phyloP scores from a whole-genome alignment of 257 asterid genomes.

The Thymus quinquecostatus region DNA sequence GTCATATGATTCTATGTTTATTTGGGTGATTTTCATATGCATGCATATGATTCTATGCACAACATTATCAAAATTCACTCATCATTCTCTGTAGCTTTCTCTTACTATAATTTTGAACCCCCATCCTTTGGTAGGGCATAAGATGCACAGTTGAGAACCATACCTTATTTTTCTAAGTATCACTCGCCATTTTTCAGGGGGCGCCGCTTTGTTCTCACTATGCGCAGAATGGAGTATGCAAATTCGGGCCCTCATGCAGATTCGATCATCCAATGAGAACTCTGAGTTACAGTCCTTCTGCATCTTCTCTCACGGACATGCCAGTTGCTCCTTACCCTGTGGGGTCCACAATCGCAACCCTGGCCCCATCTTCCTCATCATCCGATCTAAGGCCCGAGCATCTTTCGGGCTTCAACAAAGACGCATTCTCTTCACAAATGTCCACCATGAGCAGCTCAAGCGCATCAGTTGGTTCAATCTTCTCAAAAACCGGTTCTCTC shows the following conservation, averaged over 20 bases:
- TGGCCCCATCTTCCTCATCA: constrained; percentile 74
- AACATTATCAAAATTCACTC: neutral
- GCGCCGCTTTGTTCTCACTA: constrained; percentile 81
- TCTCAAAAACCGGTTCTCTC: constrained; percentile 47
- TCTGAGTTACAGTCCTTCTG: constrained; percentile 80
- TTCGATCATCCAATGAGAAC: constrained; percentile 85
- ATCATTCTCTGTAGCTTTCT: neutral
- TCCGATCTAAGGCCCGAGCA: constrained; percentile 55
- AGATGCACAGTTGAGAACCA: neutral
- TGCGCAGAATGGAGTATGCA: constrained; percentile 83
- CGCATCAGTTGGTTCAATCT: constrained; percentile 51
- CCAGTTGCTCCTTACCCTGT: constrained; percentile 91
- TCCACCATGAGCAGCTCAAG: constrained; percentile 49
- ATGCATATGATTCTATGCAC: neutral
- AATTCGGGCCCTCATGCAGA: constrained; percentile 84
- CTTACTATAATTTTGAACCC: neutral
- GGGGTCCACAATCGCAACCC: constrained; percentile 68
- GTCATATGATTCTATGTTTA: too few species aligned
- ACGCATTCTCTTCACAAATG: constrained; percentile 40
- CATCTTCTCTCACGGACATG: constrained; percentile 90
- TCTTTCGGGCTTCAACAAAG: constrained; percentile 43
- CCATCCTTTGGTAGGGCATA: neutral
- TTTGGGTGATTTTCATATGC: too few species aligned
- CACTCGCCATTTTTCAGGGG: constrained; percentile 51
- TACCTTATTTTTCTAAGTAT: constrained; percentile 18